Percentiles rank a stretch among this genome's conserved stretches.
Conservation (phyloP, 208 protist species). For the Angomonas ambiguus region DNA sequence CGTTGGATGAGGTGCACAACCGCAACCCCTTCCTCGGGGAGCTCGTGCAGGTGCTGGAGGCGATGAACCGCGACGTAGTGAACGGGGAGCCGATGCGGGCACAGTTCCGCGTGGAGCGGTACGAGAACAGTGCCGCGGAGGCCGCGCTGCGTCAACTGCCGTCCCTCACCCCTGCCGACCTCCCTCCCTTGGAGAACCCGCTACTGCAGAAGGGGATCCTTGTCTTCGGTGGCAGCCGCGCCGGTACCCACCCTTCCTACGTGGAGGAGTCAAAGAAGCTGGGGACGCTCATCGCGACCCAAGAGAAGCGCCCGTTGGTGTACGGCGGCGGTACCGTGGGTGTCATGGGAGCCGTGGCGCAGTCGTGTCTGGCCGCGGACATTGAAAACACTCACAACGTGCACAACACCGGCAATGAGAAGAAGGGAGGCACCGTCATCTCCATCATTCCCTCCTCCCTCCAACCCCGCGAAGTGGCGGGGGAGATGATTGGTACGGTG, state of each 20-base stretch:
- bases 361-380: slow-evolving; percentile 9
- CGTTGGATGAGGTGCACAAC: slow-evolving; percentile 40
- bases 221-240: slow-evolving; percentile 60
- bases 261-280: slow-evolving; percentile 35
- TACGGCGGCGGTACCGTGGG: slow-evolving; percentile 80
- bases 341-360: slow-evolving; percentile 69
- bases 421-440: slow-evolving; percentile 41
- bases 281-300: slow-evolving; percentile 38
- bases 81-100: slow-evolving; percentile 17
- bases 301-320: slow-evolving; percentile 36
- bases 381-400: slow-evolving; percentile 5
- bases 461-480: slow-evolving; percentile 47
- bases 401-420: not conserved
- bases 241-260: slow-evolving; percentile 39
- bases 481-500: slow-evolving; percentile 43
- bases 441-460: slow-evolving; percentile 58
- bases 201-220: slow-evolving; percentile 57
- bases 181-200: slow-evolving; percentile 5
- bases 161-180: not conserved
- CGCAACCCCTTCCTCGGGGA: slow-evolving; percentile 30
- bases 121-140: slow-evolving; percentile 18
- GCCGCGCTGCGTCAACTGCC: not conserved
- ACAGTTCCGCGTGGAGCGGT: slow-evolving; percentile 1
- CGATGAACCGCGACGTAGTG: slow-evolving; percentile 22
- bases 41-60: slow-evolving; percentile 26